Percentiles rank a stretch among this genome's conserved stretches.
phyloP scores from a whole-genome alignment of 2,329 filamentous ascomycete species.

The Cercospora sojina region DNA sequence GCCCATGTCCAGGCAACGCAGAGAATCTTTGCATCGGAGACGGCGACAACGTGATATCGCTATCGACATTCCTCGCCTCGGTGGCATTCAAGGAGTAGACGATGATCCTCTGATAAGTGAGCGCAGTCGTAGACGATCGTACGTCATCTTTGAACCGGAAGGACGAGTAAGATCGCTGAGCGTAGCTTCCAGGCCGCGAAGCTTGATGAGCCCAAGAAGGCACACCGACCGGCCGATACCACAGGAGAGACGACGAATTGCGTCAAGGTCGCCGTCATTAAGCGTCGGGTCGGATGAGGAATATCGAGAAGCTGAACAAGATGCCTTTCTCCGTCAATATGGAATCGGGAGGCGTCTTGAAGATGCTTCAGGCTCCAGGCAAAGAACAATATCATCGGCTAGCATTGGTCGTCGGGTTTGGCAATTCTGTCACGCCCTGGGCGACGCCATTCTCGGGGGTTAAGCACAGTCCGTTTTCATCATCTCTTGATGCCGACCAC shows the following conservation, averaged over 20 bases:
- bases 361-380: too few relatives aligned
- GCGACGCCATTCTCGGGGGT: slow-evolving; percentile 3
- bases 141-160: not conserved
- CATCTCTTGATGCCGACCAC: slow-evolving; percentile 80
- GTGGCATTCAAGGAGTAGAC: not conserved
- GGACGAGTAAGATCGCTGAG: not conserved
- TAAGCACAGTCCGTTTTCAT: not conserved
- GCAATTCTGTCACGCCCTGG: not conserved
- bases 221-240: not conserved
- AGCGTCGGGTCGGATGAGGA: not conserved
- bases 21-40: not conserved
- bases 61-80: not conserved
- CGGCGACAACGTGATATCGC: slow-evolving; percentile 5
- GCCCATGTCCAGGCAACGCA: not conserved
- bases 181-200: not conserved
- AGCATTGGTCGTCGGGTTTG: not conserved
- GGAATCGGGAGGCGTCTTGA: not conserved
- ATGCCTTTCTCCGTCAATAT: slow-evolving; percentile 1
- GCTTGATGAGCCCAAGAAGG: not conserved
- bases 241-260: not conserved
- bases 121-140: not conserved
- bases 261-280: not conserved
- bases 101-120: not conserved
- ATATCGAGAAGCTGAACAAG: not conserved
- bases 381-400: not conserved